Percentiles rank a stretch among this genome's conserved stretches.
These are phyloP conservation scores for Aspergillus calidoustus DNA, from an alignment of 2,329 filamentous ascomycete species.

Conservation along the genomic window DNA sequence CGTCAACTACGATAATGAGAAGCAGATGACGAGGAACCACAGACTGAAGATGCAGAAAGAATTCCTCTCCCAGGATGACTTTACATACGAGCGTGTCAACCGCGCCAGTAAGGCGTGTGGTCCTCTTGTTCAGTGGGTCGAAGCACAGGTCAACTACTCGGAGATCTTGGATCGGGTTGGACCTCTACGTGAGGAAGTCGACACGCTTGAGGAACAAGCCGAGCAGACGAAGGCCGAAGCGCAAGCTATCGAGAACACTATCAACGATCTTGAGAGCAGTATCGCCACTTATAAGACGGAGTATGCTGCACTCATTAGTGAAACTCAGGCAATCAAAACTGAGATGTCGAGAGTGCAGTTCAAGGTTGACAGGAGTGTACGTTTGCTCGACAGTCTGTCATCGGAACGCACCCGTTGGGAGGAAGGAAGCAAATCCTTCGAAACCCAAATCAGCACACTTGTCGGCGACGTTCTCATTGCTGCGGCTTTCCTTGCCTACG, in stretches of 20 bases:
- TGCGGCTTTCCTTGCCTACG: constrained; percentile 96
- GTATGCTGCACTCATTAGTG: constrained; percentile 93
- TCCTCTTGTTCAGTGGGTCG: constrained; percentile 94
- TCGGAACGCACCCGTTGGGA: constrained; percentile 95
- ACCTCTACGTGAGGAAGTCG: constrained; percentile 87
- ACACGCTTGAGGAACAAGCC: constrained; percentile 82
- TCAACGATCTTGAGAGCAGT: constrained; percentile 80
- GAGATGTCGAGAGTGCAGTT: constrained; percentile 97
- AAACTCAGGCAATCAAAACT: constrained; percentile 94
- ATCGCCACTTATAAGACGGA: constrained; percentile 96
- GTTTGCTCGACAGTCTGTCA: constrained; percentile 89
- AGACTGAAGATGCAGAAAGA: constrained; percentile 90
- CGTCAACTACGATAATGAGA: constrained; percentile 94
- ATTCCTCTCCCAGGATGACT: constrained; percentile 89
- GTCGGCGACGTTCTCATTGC: constrained; percentile 95
- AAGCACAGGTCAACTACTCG: constrained; percentile 97
- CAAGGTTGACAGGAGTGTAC: constrained; percentile 96
- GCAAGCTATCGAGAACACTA: constrained; percentile 86
- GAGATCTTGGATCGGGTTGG: constrained; percentile 94
- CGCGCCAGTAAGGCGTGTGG: constrained; percentile 96
- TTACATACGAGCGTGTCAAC: constrained; percentile 95
- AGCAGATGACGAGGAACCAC: constrained; percentile 83
- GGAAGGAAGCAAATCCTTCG: constrained; percentile 95
- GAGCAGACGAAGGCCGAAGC: constrained; percentile 93
- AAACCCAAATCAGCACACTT: constrained; percentile 95